Evolutionary conservation across 164 flowering plant species (phyloP).

Genomic region (Santalum album): DNA sequence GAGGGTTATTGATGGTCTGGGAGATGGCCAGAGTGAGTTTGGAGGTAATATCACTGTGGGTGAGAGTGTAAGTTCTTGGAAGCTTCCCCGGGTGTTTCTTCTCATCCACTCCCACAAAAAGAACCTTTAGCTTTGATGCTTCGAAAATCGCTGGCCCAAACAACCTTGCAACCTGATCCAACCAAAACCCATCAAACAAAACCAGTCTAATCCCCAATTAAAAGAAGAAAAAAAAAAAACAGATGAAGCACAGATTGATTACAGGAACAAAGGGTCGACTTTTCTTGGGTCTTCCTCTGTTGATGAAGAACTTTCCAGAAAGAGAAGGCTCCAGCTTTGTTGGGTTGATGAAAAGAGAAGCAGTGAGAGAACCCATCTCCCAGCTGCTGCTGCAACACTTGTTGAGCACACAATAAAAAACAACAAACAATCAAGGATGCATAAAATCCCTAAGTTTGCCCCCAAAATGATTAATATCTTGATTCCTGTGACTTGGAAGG

Average conservation of each 20-base stretch:
- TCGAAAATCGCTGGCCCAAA: slow-evolving; percentile 92
- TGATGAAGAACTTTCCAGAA: slow-evolving; percentile 8
- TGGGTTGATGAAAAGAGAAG: slow-evolving; percentile 24
- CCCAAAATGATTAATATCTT: too few species aligned
- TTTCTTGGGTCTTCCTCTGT: slow-evolving; percentile 23
- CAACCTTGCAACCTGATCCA: slow-evolving; percentile 63
- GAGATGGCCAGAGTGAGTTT: slow-evolving; percentile 83
- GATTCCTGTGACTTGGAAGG: too few species aligned
- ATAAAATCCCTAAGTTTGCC: too few species aligned
- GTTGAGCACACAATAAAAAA: too few species aligned
- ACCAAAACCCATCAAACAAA: slow-evolving; percentile 3
- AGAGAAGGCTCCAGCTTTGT: slow-evolving; percentile 24
- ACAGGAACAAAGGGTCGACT: slow-evolving; percentile 34
- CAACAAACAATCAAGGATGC: too few species aligned
- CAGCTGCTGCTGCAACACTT: background rate
- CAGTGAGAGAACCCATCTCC: slow-evolving; percentile 37
- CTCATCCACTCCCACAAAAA: slow-evolving; percentile 69
- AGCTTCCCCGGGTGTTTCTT: slow-evolving; percentile 77
- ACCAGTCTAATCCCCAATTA: background rate
- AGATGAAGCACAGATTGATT: slow-evolving; percentile 3
- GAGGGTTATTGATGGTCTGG: slow-evolving; percentile 78
- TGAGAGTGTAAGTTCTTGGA: slow-evolving; percentile 84
- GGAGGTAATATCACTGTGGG: slow-evolving; percentile 84
- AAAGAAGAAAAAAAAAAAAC: background rate
- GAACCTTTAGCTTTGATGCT: slow-evolving; percentile 80